Percentiles rank a stretch among this genome's conserved stretches.
phyloP scores from a whole-genome alignment of 2,329 filamentous ascomycete genomes.

The Penicillium italicum region DNA sequence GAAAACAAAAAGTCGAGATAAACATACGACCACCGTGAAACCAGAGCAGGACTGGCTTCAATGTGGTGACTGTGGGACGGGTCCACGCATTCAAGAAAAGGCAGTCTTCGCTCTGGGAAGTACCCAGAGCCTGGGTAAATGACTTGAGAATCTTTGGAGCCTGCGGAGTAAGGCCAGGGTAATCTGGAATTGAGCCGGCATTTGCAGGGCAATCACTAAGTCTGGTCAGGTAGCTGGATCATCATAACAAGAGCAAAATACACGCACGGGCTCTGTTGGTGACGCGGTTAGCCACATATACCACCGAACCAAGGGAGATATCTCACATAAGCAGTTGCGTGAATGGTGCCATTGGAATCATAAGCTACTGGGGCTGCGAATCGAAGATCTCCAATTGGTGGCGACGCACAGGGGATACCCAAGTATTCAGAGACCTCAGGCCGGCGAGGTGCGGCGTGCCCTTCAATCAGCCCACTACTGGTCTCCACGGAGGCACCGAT shows the following conservation, averaged over 20 bases:
- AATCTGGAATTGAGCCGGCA: slow-evolving; percentile 15
- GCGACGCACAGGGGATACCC: slow-evolving; percentile 29
- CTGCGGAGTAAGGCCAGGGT: slow-evolving; percentile 23
- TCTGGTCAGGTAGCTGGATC: not conserved
- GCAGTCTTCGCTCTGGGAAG: slow-evolving; percentile 36
- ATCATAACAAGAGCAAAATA: not conserved
- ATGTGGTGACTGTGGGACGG: slow-evolving; percentile 14
- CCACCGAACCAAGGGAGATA: not conserved
- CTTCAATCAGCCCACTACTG: slow-evolving; percentile 24
- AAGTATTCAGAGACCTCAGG: slow-evolving; percentile 25
- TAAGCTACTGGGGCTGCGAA: slow-evolving; percentile 26
- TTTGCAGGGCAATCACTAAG: slow-evolving; percentile 26
- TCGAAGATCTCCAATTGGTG: slow-evolving; percentile 27
- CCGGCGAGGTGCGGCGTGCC: slow-evolving; percentile 16
- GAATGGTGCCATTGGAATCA: slow-evolving; percentile 7
- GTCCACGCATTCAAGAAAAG: slow-evolving; percentile 38
- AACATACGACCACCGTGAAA: slow-evolving; percentile 42
- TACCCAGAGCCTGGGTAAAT: slow-evolving; percentile 18
- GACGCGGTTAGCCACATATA: not conserved
- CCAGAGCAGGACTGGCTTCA: slow-evolving; percentile 41
- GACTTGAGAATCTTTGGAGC: slow-evolving; percentile 18
- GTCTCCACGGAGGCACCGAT: slow-evolving; percentile 15
- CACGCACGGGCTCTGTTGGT: slow-evolving; percentile 16
- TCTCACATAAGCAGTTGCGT: slow-evolving; percentile 14
- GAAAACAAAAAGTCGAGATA: not conserved